Evolutionary conservation across 169 alveolate species (phyloP).

Genomic region (Amoebophrya sp.): DNA sequence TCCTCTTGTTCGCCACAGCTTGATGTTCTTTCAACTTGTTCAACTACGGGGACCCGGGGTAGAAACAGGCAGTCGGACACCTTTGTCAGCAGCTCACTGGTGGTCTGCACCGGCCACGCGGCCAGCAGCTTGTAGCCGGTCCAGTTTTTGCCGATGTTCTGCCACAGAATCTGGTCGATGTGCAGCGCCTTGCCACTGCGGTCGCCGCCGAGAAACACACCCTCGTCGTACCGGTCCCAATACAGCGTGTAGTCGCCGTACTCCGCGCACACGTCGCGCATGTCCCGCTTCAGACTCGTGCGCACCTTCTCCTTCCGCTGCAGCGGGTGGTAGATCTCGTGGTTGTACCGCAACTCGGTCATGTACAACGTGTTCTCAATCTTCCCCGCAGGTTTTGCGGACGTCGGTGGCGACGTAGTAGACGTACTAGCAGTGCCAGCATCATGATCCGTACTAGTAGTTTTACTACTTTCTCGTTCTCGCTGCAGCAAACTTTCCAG

Average conservation of each 20-base stretch:
- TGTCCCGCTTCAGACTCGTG: neutral
- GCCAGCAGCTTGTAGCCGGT: conserved; percentile 35
- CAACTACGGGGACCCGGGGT: too few relatives aligned
- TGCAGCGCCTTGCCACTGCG: conserved; percentile 30
- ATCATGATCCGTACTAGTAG: too few relatives aligned
- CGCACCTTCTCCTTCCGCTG: neutral
- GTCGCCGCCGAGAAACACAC: conserved; percentile 16
- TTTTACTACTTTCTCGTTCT: neutral
- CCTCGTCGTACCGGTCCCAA: conserved; percentile 38
- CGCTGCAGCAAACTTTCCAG: neutral
- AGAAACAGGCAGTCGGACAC: neutral
- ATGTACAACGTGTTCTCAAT: neutral
- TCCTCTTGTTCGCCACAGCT: too few relatives aligned
- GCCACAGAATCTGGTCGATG: conserved; percentile 33
- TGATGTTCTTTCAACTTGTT: too few relatives aligned
- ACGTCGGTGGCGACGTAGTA: too few relatives aligned
- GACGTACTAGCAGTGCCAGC: too few relatives aligned
- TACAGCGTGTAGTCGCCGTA: conserved; percentile 24
- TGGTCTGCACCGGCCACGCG: conserved; percentile 2
- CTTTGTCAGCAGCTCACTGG: neutral
- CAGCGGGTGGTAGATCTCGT: neutral
- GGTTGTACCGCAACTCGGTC: neutral
- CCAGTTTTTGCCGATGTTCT: conserved; percentile 31
- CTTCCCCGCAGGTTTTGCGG: too few relatives aligned
- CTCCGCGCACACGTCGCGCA: conserved; percentile 17